Evolutionary conservation across 208 protist species (phyloP), one percentile per base, ranked within the genome.

Genomic region (Leishmania major): DNA sequence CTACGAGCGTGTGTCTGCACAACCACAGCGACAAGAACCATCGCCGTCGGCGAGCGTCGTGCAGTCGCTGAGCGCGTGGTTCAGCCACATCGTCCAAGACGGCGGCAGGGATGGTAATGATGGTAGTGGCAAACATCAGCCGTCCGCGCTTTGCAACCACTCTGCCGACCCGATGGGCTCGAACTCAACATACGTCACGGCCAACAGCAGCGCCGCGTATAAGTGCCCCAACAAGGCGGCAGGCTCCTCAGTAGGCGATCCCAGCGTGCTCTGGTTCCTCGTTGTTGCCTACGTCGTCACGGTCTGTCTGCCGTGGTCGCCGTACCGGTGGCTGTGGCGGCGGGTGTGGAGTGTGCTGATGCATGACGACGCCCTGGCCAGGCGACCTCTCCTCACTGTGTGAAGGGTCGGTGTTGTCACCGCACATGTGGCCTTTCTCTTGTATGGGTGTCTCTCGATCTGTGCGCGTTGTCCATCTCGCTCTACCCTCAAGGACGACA

Each of bases 281-380:
- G 74, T 91, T 55, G 19, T 90, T 22, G 84, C 87, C 37, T 95
- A 91, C 76, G 66, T 87, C 1, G 64, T 90, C 13, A 88, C 84
- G 11, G 79, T 72, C 69, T 82, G 86, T 17, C 13, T 90, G 73
- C 81, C 84, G 3, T 74, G 79, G 40, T 95, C 89, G 78, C 92
- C 90, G 4, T 85, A 93, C 66, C 83, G 85, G 37, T 86, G 83
- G 80, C 70, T 93, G 79, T 93, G 81, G 83, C 35, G 84, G n/a
- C 78, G 79, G 35, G 86, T 85, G 51, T 93, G 89, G 89, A 59
- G 60, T 35, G 76, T 93, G 6, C 87, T 95, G 71, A 70, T 85
- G 28, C 83, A 93, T 80, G 92, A 93, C 71, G 92, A 95, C 67
- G 89, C 89, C 1, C 83, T 95, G 28, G 87, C 79, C 11, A 89